A percentile compares a stretch with the other conserved stretches of the same genome.
These are phyloP conservation scores for Periglandula ipomoeae DNA, from an alignment of 2,329 filamentous ascomycete genomes.

Conservation along the genomic window DNA sequence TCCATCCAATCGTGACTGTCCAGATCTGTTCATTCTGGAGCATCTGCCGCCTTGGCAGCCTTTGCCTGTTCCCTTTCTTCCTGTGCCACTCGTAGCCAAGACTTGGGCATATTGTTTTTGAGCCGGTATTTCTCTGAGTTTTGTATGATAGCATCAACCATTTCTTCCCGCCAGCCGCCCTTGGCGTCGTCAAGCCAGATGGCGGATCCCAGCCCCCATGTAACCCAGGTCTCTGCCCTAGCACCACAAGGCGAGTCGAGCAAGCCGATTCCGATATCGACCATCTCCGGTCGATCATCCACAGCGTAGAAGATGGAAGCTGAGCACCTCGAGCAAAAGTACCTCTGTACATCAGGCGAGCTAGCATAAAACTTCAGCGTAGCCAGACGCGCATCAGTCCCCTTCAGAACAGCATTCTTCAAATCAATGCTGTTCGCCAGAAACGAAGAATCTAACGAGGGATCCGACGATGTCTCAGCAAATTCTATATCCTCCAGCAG, in stretches of 20 bases:
- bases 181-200: slow-evolving; percentile 6
- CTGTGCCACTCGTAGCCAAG: slow-evolving; percentile 9
- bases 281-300: slow-evolving; percentile 26
- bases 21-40: background rate
- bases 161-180: slow-evolving; percentile 12
- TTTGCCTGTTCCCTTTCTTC: background rate
- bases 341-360: slow-evolving; percentile 34
- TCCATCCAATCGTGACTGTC: background rate
- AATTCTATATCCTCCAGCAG: too few relatives aligned
- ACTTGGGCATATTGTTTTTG: slow-evolving; percentile 6
- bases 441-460: too few relatives aligned
- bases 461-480: too few relatives aligned
- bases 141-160: slow-evolving; percentile 8
- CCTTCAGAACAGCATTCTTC: slow-evolving; percentile 19
- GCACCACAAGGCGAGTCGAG: slow-evolving; percentile 34
- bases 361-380: slow-evolving; percentile 34
- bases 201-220: slow-evolving; percentile 29
- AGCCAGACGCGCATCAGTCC: slow-evolving; percentile 28
- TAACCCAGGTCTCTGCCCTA: slow-evolving; percentile 33
- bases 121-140: slow-evolving; percentile 15
- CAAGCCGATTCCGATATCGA: slow-evolving; percentile 36
- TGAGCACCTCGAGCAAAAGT: slow-evolving; percentile 39
- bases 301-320: slow-evolving; percentile 36
- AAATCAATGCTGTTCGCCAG: slow-evolving; percentile 18
- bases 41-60: background rate